Percentiles rank a stretch among this genome's conserved stretches.
These are phyloP conservation scores for Aspergillus hortae DNA, from an alignment of 2,329 filamentous ascomycete species.

Conservation along the genomic window DNA sequence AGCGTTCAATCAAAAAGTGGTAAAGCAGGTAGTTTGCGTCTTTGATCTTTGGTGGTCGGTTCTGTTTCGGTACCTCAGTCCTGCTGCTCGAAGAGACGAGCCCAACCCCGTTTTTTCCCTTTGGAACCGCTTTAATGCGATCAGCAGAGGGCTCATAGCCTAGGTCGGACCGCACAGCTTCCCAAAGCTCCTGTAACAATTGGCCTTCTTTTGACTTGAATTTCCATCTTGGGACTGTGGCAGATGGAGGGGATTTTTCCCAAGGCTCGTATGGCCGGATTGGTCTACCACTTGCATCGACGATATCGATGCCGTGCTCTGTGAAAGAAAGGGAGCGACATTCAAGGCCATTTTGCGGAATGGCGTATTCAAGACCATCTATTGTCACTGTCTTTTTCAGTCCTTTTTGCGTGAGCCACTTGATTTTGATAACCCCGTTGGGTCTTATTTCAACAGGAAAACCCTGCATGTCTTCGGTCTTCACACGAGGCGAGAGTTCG, in stretches of 20 bases:
- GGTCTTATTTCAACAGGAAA: constrained; percentile 1
- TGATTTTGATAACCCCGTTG: neutral
- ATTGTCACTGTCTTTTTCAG: neutral
- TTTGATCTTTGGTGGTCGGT: neutral
- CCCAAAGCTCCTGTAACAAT: constrained; percentile 3
- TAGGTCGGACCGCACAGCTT: neutral
- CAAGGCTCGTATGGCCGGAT: neutral
- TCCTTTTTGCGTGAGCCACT: constrained; percentile 2
- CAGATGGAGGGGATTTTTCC: neutral
- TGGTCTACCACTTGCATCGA: constrained; percentile 1
- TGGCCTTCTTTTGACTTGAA: constrained; percentile 4
- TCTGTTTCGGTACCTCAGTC: neutral
- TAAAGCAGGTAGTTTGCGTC: constrained; percentile 1
- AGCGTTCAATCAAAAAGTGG: constrained; percentile 1
- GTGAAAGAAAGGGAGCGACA: constrained; percentile 5
- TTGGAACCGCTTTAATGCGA: no score
- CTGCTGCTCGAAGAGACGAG: neutral
- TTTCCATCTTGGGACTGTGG: constrained; percentile 2
- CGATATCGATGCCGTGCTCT: constrained; percentile 4
- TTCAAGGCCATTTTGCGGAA: neutral
- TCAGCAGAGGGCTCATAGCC: neutral
- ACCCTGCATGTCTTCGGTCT: neutral
- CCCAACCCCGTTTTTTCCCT: neutral
- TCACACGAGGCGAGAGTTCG: constrained; percentile 1
- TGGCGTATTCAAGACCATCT: neutral